Base-by-base conservation (phyloP, 345 rosid genomes). In the Lepidium sativum region DNA sequence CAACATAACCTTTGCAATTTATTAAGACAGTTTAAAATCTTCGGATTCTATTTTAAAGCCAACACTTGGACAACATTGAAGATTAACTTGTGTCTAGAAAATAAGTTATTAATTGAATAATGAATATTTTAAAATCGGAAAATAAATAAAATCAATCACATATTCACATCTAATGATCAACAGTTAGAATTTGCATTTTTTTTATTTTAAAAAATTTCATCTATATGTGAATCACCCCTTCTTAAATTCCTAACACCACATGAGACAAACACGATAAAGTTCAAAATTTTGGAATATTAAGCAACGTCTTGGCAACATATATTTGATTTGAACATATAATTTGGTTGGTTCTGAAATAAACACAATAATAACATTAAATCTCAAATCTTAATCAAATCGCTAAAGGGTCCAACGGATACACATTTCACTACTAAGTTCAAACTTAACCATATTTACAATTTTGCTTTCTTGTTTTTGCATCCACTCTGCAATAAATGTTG, bases 321-420 rank as follows among this genome's bases (percentile, higher is more conserved):
- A 34, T 37, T 8, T 45, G 29, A 8, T 55, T 9, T 9, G 18
- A 9, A 45, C 27, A 10, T 29, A 38, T 14, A 1, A 5, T 70
- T 27, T 61, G 74, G 25, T 70, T 61, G 74, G 47, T 53, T 61
- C 6, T 61, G 23, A 15, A 34, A 61, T 52, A 33, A 41, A 69
- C 68, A 41, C 62, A 34, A 53, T n/a, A 18, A 18, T 34, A 61
- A 43, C 74, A 61, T 42, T 70, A 52, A 61, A 33, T 53, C 44
- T 53, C 49, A 44, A 53, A 43, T 53, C 74, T 43, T 23, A 53
- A 25, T 21, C 6, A 25, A 44, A 70, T 44, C 63, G 7, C 6
- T 35, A 32, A 53, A n/a, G 48, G 74, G 68, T 43, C 68, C 74
- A 53, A 70, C 15, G 33, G 20, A 69, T 53, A 45, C 27, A 60